These are phyloP conservation scores for Penicillium paradoxum DNA, from an alignment of 495 filamentous ascomycete genomes.

Conservation along the genomic window DNA sequence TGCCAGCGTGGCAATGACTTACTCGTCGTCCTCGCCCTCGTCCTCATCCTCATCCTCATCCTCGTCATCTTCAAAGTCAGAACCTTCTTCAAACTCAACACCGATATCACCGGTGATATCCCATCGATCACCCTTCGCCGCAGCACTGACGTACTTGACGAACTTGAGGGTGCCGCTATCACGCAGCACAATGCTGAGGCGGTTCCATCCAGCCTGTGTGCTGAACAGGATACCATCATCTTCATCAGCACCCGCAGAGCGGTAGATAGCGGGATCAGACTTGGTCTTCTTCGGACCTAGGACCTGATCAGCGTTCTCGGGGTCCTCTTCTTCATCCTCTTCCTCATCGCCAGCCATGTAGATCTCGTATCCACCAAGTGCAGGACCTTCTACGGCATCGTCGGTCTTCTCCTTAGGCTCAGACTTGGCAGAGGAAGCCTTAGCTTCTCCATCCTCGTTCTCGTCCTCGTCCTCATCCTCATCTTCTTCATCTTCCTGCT, in stretches of 20 bases:
- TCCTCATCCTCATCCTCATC: slow-evolving; percentile 23
- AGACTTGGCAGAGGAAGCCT: slow-evolving; percentile 7
- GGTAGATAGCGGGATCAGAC: slow-evolving; percentile 80
- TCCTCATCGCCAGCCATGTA: slow-evolving; percentile 89
- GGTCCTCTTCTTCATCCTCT: slow-evolving; percentile 41
- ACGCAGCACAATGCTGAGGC: slow-evolving; percentile 78
- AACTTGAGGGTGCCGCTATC: slow-evolving; percentile 84
- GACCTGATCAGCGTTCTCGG: slow-evolving; percentile 27
- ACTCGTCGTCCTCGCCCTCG: slow-evolving; percentile 14
- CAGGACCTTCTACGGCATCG: slow-evolving; percentile 44
- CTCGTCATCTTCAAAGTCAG: slow-evolving; percentile 37
- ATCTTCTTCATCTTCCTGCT: slow-evolving; percentile 55
- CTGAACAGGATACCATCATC: slow-evolving; percentile 91
- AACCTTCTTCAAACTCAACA: slow-evolving; percentile 41
- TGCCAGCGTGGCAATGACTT: neutral
- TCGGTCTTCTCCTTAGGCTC: slow-evolving; percentile 25
- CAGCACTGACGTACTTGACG: slow-evolving; percentile 88
- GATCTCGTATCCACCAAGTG: slow-evolving; percentile 79
- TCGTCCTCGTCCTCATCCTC: slow-evolving; percentile 50
- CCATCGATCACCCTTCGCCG: slow-evolving; percentile 86
- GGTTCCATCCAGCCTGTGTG: slow-evolving; percentile 85
- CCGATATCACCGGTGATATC: slow-evolving; percentile 68
- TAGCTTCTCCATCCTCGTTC: slow-evolving; percentile 26
- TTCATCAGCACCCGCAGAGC: slow-evolving; percentile 62
- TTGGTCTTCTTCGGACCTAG: slow-evolving; percentile 29